Base-by-base conservation (phyloP, 2,329 filamentous ascomycete genomes). In the Eurotiales sp. region DNA sequence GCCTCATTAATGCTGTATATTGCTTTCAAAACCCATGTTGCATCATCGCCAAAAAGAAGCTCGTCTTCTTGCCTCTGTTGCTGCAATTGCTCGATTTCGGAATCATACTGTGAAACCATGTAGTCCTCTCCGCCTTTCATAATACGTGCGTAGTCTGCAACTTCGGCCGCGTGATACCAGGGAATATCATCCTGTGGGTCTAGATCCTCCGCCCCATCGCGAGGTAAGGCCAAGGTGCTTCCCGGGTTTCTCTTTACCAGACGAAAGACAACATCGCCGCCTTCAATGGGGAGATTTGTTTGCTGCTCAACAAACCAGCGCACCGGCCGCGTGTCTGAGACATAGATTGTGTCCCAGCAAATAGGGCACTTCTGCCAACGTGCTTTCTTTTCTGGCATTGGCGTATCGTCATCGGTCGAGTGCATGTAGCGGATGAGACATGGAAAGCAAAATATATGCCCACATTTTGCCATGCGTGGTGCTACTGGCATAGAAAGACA, bases 381-480 rank as follows among this genome's bases (percentile, higher is more conserved):
- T 25, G 86, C 77, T 61, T 82, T 85, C 71, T 86, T 91, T 56
- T 86, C 84, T 0, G 79, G 78, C 2, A 74, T 58, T 8, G 81
- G 74, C 52, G 78, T 79, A 8, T 87, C 86, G n/a, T 88, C 85
- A 51, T 87, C 86, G 21, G 80, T 83, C 7, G 90, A 88, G 61
- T 95, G 88, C 90, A 99, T 96, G 67, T 95, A 99, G 45, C 93
- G 86, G 56, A 97, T 89, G 55, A 97, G 72, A 66, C 93, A 99
- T 5, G 93, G 86, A 29, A 97, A 75, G 66, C 93, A 99, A 68
- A 96, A 97, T 11, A 99, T 96, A 66, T 99, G 93, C 1, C 93
- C 93, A 64, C 93, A 99, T 64, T 86, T 92, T 37, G 93, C 91
- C 92, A 99, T 99, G 51, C 93, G 85, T 27, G 93, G 91, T 7